Evolutionary conservation across 2,329 filamentous ascomycete species (phyloP).

Genomic region (Hymenoscyphus salicellus): DNA sequence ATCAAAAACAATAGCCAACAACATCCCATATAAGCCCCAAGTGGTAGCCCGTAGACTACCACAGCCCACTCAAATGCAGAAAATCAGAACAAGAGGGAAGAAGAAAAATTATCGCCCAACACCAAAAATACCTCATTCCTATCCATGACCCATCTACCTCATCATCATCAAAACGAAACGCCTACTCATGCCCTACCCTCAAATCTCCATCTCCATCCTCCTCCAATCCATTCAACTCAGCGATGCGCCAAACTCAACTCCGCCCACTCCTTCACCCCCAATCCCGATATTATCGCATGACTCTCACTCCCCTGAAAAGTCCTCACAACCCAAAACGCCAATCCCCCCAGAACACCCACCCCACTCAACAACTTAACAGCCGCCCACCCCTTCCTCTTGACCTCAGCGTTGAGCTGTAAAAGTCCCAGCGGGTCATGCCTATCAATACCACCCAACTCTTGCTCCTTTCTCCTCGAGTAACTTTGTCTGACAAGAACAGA

Average conservation of each 20-base stretch:
- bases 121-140: neutral
- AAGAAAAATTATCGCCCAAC: neutral
- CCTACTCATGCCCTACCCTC: neutral
- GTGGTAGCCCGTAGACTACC: neutral
- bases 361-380: constrained; percentile 72
- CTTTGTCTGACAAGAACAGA: constrained; percentile 25
- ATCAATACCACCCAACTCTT: constrained; percentile 22
- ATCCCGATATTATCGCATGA: constrained; percentile 18
- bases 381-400: constrained; percentile 63
- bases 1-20: neutral
- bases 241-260: constrained; percentile 16
- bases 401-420: constrained; percentile 63
- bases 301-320: constrained; percentile 20
- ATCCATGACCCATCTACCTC: neutral
- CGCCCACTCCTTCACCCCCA: constrained; percentile 27
- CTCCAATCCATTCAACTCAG: no score
- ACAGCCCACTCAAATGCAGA: neutral
- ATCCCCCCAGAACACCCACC: constrained; percentile 68
- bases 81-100: neutral
- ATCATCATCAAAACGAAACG: neutral
- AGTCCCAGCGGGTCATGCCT: constrained; percentile 75
- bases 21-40: neutral
- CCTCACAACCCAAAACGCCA: constrained; percentile 60
- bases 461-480: constrained; percentile 20
- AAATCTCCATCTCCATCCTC: no score